These are phyloP conservation scores for Suaeda aralocaspica DNA, from an alignment of 148 eudicot species.

Conservation along the genomic window DNA sequence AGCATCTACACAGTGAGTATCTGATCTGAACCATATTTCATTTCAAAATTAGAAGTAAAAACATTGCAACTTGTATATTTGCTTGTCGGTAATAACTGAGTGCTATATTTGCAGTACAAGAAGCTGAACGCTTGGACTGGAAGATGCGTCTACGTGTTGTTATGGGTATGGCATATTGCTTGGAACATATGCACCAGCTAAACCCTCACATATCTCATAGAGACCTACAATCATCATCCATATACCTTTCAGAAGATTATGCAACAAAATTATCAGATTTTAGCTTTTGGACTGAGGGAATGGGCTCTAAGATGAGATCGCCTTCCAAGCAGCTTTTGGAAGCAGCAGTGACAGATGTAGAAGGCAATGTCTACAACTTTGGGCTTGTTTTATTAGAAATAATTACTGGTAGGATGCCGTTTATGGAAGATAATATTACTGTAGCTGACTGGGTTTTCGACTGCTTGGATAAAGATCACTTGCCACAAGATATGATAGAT, in stretches of 20 bases:
- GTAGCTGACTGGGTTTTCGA: constrained; percentile 55
- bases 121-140: constrained; percentile 96
- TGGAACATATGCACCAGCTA: constrained; percentile 78
- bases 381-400: constrained; percentile 74
- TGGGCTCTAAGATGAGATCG: constrained; percentile 48
- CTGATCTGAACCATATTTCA: not conserved
- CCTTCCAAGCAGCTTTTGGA: constrained; percentile 50
- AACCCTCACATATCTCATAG: constrained; percentile 54
- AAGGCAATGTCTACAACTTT: constrained; percentile 64
- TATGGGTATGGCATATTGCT: constrained; percentile 89
- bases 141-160: constrained; percentile 57
- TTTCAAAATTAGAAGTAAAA: not conserved
- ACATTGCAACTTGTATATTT: not conserved
- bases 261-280: constrained; percentile 90
- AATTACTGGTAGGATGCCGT: constrained; percentile 71
- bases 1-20: constrained; percentile 88
- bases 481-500: constrained; percentile 54
- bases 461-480: constrained; percentile 33
- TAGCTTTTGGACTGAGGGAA: constrained; percentile 54
- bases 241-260: constrained; percentile 82
- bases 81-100: constrained; percentile 3
- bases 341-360: constrained; percentile 34
- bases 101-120: constrained; percentile 51
- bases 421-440: constrained; percentile 39
- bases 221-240: constrained; percentile 62